These are phyloP conservation scores for Porodaedalea pini DNA, from an alignment of 1,284 basidiomycete genomes.

Conservation along the genomic window DNA sequence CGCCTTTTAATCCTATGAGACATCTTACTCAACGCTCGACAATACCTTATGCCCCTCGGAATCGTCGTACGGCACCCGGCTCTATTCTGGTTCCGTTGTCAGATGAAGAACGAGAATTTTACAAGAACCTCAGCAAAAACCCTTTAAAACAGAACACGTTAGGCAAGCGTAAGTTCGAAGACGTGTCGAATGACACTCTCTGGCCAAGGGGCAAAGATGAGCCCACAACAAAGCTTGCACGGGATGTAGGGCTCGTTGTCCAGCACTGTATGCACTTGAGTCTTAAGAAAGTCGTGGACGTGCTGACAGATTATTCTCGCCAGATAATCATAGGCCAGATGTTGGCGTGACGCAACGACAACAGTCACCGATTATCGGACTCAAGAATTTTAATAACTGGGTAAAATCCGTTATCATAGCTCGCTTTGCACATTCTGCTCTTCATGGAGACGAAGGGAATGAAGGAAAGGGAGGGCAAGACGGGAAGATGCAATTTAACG, in stretches of 20 bases:
- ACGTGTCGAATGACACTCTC: slow-evolving; percentile 32
- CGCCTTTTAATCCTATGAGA: slow-evolving; percentile 7
- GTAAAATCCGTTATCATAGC: slow-evolving; percentile 94
- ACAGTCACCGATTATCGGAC: slow-evolving; percentile 93
- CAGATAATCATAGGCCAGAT: slow-evolving; percentile 91
- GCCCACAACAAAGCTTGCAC: slow-evolving; percentile 50
- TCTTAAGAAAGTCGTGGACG: slow-evolving; percentile 7
- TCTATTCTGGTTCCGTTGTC: slow-evolving; percentile 65
- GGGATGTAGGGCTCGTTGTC: slow-evolving; percentile 66
- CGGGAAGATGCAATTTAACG: slow-evolving; percentile 13
- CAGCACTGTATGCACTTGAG: slow-evolving; percentile 58
- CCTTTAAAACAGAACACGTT: slow-evolving; percentile 45
- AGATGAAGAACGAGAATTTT: slow-evolving; percentile 56
- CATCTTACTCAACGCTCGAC: slow-evolving; percentile 21
- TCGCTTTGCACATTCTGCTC: slow-evolving; percentile 71
- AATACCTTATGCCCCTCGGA: slow-evolving; percentile 62
- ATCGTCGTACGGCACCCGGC: slow-evolving; percentile 55
- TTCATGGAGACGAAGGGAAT: slow-evolving; percentile 35
- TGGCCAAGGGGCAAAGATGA: slow-evolving; percentile 27
- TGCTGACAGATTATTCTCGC: neutral
- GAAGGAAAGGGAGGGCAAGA: slow-evolving; percentile 34
- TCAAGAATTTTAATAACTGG: slow-evolving; percentile 99
- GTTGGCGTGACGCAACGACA: slow-evolving; percentile 81
- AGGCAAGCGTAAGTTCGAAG: slow-evolving; percentile 27
- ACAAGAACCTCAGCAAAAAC: slow-evolving; percentile 55